Conservation (phyloP, 805 yeast genomes). For the Groenewaldozyma tartarivorans region DNA sequence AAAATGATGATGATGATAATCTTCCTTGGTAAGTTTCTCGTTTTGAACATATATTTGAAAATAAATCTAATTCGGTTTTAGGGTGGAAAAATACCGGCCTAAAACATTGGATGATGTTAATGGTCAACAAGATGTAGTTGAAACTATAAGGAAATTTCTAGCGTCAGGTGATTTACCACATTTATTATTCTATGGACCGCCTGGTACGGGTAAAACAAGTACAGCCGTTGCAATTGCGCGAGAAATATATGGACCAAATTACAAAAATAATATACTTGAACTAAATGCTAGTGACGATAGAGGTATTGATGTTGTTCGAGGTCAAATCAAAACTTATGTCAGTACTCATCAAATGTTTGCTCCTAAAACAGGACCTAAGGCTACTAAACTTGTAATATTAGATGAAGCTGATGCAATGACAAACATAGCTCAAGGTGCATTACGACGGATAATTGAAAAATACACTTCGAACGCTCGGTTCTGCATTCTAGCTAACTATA, state of each 20-base stretch:
- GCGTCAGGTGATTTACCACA: conserved; percentile 82
- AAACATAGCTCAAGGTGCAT: conserved; percentile 88
- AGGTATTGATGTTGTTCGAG: conserved; percentile 96
- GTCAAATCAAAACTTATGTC: conserved; percentile 94
- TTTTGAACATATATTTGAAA: not conserved
- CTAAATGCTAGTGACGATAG: conserved; percentile 95
- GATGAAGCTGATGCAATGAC: conserved; percentile 99
- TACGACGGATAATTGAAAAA: conserved; percentile 88
- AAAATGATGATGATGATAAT: conserved; percentile 29
- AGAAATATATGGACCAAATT: conserved; percentile 76
- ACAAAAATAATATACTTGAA: conserved; percentile 84
- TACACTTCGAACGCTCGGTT: conserved; percentile 92
- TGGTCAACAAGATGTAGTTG: conserved; percentile 82
- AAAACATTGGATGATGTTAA: conserved; percentile 71
- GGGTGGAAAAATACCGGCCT: conserved; percentile 96
- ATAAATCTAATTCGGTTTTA: conserved; percentile 7
- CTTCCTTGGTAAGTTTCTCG: conserved; percentile 40
- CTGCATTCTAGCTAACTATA: conserved; percentile 90
- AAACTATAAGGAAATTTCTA: conserved; percentile 77
- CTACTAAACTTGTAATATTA: conserved; percentile 81
- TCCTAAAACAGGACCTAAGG: conserved; percentile 24
- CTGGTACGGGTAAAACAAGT: conserved; percentile 90
- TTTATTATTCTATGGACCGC: conserved; percentile 88
- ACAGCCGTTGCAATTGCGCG: conserved; percentile 80
- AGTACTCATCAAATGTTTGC: conserved; percentile 84